Evolutionary conservation across 2,329 filamentous ascomycete genomes (phyloP).

Genomic region (Zymoseptoria ardabiliae): DNA sequence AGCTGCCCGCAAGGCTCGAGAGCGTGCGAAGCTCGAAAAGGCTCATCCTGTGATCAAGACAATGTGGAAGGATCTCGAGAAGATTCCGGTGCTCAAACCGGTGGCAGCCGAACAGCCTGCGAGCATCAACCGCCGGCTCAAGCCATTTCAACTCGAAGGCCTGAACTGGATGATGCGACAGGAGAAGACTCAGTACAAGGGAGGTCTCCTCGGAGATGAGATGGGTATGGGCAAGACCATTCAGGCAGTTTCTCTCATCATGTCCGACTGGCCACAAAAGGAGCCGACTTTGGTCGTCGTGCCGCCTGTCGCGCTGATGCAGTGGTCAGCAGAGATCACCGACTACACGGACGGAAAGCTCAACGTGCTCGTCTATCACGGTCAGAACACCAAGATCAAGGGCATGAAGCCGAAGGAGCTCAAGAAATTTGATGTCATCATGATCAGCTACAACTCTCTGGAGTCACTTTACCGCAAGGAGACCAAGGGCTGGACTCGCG

Average conservation of each 20-base stretch:
- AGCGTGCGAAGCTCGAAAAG: conserved; percentile 62
- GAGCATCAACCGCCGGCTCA: conserved; percentile 74
- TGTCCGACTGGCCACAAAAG: conserved; percentile 88
- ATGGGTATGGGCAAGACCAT: conserved; percentile 99
- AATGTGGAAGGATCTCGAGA: conserved; percentile 76
- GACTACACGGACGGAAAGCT: conserved; percentile 78
- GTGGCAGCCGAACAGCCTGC: conserved; percentile 62
- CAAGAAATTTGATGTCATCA: conserved; percentile 81
- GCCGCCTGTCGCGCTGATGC: conserved; percentile 7
- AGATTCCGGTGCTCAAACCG: conserved; percentile 58
- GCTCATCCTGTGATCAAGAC: conserved; percentile 71
- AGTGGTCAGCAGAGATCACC: conserved; percentile 43
- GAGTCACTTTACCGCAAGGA: conserved; percentile 92
- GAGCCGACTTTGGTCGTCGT: conserved; percentile 51
- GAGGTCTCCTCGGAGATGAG: conserved; percentile 88
- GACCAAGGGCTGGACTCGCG: conserved; percentile 78
- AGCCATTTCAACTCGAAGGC: conserved; percentile 89
- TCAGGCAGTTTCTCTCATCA: conserved; percentile 92
- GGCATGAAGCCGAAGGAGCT: conserved; percentile 66
- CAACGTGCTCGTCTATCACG: conserved; percentile 85
- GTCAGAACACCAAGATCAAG: conserved; percentile 77
- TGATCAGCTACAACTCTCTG: conserved; percentile 90
- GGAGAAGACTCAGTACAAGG: conserved; percentile 77
- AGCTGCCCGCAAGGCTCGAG: conserved; percentile 29
- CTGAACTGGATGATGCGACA: conserved; percentile 91